Conservation (phyloP, 306 rosid genomes). For the Urtica urens region DNA sequence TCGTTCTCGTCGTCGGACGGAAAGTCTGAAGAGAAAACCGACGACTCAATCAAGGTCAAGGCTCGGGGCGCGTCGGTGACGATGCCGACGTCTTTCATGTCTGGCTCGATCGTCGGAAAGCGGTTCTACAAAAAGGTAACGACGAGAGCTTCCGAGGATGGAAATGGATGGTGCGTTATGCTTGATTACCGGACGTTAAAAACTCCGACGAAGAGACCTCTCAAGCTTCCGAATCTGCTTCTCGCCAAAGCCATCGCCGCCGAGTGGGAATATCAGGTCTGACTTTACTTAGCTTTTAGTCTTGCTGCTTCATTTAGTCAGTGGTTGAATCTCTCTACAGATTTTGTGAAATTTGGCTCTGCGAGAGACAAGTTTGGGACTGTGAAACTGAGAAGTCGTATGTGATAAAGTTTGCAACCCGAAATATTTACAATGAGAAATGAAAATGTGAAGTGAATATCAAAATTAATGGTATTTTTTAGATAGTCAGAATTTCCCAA, state of each 20-base stretch:
- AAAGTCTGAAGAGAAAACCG: slow-evolving; percentile 1
- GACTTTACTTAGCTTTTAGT: neutral
- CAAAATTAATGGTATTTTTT: no score
- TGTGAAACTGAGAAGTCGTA: no score
- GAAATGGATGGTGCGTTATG: slow-evolving; percentile 80
- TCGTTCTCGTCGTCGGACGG: slow-evolving; percentile 49
- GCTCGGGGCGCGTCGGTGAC: slow-evolving; percentile 43
- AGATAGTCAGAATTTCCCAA: no score
- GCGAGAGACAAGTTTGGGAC: neutral
- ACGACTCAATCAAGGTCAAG: slow-evolving; percentile 30
- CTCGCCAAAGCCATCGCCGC: slow-evolving; percentile 84
- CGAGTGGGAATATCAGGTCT: slow-evolving; percentile 94
- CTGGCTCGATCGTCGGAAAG: slow-evolving; percentile 84
- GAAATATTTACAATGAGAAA: no score
- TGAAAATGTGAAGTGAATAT: no score
- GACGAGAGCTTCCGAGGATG: slow-evolving; percentile 60
- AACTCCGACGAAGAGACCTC: slow-evolving; percentile 77
- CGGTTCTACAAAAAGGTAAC: slow-evolving; percentile 61
- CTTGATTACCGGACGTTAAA: slow-evolving; percentile 85
- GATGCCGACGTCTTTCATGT: slow-evolving; percentile 90
- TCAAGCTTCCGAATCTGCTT: slow-evolving; percentile 60
- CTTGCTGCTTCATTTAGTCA: neutral
- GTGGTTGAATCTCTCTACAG: neutral
- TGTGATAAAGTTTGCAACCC: neutral
- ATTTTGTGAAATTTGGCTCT: neutral